Evolutionary conservation across 139 green algal species (phyloP), one percentile per base, ranked within the genome.

Genomic region (Chlorella sp.): DNA sequence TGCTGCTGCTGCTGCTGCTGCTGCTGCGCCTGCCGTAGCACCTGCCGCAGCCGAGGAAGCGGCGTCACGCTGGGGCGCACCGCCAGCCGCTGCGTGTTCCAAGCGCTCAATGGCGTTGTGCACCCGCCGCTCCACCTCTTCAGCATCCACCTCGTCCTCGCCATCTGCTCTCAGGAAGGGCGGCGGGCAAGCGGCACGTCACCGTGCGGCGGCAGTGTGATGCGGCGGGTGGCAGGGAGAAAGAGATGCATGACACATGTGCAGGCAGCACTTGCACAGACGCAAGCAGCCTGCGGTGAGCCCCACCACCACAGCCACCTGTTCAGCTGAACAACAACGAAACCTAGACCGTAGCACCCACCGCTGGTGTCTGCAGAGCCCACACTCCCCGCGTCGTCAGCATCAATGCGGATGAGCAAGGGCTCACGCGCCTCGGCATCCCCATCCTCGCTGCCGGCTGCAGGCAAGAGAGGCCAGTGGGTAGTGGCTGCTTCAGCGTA

Each of bases 331-430:
- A n/a, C n/a, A n/a, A n/a, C n/a, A n/a, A n/a, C n/a, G n/a, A 56
- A 30, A 56, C 69, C 34, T 36, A 12, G 9, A 60, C 70, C 20
- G 39, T 32, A 73, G 15, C 65, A 30, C 76, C 4, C 76, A 72
- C 76, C 76, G 3, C 60, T 71, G 17, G 82, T 86, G 76, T 88
- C 89, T 20, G 87, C 57, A 12, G 82, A 89, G 0, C 90, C 90
- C 41, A 93, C 89, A n/a, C 83, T 90, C 65, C 89, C 90, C 2
- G 81, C 76, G 64, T 93, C 89, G 67, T 91, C 89, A 6, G 70
- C 69, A 34, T 88, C 86, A 23, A 93, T 88, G 73, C 84, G 74
- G n/a, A 91, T 78, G 12, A 94, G 80, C 64, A 93, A 75, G 0
- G 90, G 87, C 83, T 82, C 36, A 21, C 86, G 51, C 81, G 83